phyloP scores from a whole-genome alignment of 768 basidiomycete species.

The Tylopilus felleus region DNA sequence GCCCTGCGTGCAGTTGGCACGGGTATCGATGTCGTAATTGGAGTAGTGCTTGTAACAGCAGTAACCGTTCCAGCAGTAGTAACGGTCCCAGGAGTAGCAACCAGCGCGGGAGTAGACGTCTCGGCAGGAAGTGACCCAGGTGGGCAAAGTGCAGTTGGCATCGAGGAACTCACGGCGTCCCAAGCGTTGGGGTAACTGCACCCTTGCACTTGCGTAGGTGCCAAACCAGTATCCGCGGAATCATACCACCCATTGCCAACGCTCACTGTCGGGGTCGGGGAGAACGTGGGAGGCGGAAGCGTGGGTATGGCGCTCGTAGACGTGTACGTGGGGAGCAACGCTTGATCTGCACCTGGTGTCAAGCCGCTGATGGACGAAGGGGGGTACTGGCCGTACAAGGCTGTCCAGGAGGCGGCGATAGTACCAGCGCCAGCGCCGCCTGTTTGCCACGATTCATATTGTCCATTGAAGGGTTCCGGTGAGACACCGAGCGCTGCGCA shows the following conservation, averaged over 20 bases:
- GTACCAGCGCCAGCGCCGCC: conserved; percentile 56
- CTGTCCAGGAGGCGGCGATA: conserved; percentile 40
- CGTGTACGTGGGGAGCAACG: conserved; percentile 60
- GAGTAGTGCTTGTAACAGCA: background rate
- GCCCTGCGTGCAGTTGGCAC: conserved; percentile 7
- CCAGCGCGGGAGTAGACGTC: background rate
- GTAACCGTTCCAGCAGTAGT: conserved; percentile 3
- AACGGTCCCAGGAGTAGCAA: background rate
- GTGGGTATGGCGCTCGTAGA: conserved; percentile 56
- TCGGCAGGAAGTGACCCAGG: conserved; percentile 6
- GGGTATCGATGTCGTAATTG: background rate
- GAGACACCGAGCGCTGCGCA: conserved; percentile 55
- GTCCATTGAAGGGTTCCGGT: conserved; percentile 46
- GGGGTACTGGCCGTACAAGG: conserved; percentile 50
- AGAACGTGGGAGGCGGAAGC: conserved; percentile 53
- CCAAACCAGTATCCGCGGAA: conserved; percentile 45
- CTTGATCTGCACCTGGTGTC: conserved; percentile 34
- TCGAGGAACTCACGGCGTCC: conserved; percentile 48
- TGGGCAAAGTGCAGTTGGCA: conserved; percentile 46
- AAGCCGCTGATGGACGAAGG: conserved; percentile 47
- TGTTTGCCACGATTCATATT: conserved; percentile 63
- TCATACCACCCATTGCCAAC: conserved; percentile 59
- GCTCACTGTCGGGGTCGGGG: conserved; percentile 39
- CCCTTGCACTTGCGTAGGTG: conserved; percentile 57
- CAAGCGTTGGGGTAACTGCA: conserved; percentile 66